Evolutionary conservation across 164 flowering plant genomes (phyloP).

Genomic region (Cinnamomum micranthum): DNA sequence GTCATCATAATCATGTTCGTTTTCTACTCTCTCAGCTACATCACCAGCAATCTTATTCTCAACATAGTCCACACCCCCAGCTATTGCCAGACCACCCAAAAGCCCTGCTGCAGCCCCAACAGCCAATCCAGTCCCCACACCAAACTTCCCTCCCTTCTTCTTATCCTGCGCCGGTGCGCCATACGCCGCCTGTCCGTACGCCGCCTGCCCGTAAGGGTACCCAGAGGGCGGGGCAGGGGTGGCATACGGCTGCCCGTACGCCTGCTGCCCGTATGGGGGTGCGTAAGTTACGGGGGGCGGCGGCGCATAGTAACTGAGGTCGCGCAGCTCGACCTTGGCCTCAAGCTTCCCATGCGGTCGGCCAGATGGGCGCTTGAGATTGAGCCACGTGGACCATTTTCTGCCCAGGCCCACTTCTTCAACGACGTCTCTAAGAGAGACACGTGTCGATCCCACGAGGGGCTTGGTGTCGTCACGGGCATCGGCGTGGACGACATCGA

Average conservation of each 20-base stretch:
- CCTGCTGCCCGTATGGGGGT: constrained; percentile 1
- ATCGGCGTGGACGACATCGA: constrained; percentile 59
- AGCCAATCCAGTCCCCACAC: constrained; percentile 82
- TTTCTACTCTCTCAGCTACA: constrained; percentile 59
- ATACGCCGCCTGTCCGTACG: constrained; percentile 17
- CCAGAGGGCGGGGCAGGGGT: background rate
- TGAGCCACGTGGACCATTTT: constrained; percentile 16
- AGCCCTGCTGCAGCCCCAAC: constrained; percentile 79
- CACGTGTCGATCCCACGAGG: constrained; percentile 49
- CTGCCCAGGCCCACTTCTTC: constrained; percentile 49
- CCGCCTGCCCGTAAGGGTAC: constrained; percentile 9
- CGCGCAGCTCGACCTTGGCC: constrained; percentile 35
- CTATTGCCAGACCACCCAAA: constrained; percentile 70
- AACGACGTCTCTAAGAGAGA: constrained; percentile 43
- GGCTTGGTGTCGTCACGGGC: constrained; percentile 49
- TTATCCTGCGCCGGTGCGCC: constrained; percentile 15
- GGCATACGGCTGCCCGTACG: background rate
- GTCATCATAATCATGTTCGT: constrained; percentile 35
- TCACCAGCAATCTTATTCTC: constrained; percentile 68
- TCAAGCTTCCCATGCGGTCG: constrained; percentile 77
- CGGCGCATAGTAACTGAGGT: constrained; percentile 37
- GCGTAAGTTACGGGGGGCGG: constrained; percentile 21
- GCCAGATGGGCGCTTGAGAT: constrained; percentile 80
- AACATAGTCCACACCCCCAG: constrained; percentile 57
- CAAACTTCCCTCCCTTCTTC: constrained; percentile 44